Evolutionary conservation across 2,329 filamentous ascomycete genomes (phyloP).

Genomic region (Zymoseptoria crescenta): DNA sequence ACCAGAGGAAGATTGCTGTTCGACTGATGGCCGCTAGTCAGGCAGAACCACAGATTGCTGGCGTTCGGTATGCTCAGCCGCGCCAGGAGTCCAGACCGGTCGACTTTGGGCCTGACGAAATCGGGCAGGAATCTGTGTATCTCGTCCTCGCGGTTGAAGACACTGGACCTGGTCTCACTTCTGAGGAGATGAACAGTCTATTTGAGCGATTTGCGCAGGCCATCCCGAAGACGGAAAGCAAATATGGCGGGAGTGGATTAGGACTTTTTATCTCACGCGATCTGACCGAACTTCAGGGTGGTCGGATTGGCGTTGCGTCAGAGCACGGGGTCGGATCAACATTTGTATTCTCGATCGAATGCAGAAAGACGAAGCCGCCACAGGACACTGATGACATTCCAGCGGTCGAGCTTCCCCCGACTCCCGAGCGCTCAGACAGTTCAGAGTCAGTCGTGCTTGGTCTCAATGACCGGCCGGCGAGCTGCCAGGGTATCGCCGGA

Average conservation of each 20-base stretch:
- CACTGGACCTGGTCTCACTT: conserved; percentile 33
- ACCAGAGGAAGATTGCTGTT: conserved; percentile 30
- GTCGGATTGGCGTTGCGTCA: conserved; percentile 58
- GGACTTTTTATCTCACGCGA: conserved; percentile 62
- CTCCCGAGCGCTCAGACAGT: background rate
- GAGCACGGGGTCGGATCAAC: conserved; percentile 52
- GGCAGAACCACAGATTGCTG: conserved; percentile 24
- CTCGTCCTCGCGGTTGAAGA: conserved; percentile 31
- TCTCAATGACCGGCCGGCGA: background rate
- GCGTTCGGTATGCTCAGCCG: conserved; percentile 33
- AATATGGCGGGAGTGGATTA: conserved; percentile 62
- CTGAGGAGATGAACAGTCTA: conserved; percentile 37
- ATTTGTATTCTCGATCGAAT: conserved; percentile 56
- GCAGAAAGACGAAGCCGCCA: conserved; percentile 7
- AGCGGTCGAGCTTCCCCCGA: conserved; percentile 2
- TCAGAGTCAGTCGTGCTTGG: background rate
- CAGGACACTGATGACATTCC: background rate
- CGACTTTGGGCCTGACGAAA: conserved; percentile 6
- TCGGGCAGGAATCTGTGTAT: conserved; percentile 19
- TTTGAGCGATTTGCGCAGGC: conserved; percentile 65
- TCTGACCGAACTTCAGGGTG: conserved; percentile 61
- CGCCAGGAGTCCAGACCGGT: conserved; percentile 26
- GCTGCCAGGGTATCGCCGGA: conserved; percentile 1
- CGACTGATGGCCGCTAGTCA: conserved; percentile 5
- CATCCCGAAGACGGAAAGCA: conserved; percentile 56